Conservation (phyloP, 495 filamentous ascomycete species). For the Neurospora hispaniola region DNA sequence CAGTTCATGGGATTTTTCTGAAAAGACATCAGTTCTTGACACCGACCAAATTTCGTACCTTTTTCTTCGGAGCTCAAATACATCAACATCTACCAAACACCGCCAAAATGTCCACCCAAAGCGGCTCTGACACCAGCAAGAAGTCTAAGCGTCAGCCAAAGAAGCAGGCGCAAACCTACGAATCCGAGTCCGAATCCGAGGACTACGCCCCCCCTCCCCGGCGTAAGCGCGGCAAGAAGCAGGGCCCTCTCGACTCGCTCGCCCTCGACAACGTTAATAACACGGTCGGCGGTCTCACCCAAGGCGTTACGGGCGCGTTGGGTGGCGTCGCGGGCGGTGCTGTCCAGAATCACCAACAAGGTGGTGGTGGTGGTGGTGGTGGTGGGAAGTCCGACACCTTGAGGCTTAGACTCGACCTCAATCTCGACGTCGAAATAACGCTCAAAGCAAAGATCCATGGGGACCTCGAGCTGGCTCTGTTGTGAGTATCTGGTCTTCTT, state of each 20-base stretch:
- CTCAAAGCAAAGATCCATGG: conserved; percentile 91
- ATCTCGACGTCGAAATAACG: conserved; percentile 81
- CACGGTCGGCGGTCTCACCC: conserved; percentile 52
- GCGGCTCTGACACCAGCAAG: conserved; percentile 22
- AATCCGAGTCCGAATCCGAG: conserved; percentile 31
- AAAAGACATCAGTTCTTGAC: background rate
- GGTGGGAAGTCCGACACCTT: conserved; percentile 53
- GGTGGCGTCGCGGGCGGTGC: conserved; percentile 47
- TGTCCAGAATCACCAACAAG: conserved; percentile 19
- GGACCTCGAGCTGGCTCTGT: conserved; percentile 72
- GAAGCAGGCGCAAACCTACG: conserved; percentile 24
- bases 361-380: conserved; percentile 48
- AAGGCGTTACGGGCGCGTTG: conserved; percentile 43
- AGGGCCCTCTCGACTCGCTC: conserved; percentile 46
- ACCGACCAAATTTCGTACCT: background rate
- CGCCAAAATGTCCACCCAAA: conserved; percentile 25
- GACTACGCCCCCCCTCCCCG: conserved; percentile 23
- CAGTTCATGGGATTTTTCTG: background rate
- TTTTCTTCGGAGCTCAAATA: no score
- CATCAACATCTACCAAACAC: background rate
- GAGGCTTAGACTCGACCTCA: conserved; percentile 66
- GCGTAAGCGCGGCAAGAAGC: conserved; percentile 29
- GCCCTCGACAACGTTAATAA: conserved; percentile 52
- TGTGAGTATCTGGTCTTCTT: conserved; percentile 44
- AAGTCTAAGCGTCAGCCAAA: conserved; percentile 20